Base-by-base conservation (phyloP, 768 basidiomycete genomes). In the Pleurotus eryngii region DNA sequence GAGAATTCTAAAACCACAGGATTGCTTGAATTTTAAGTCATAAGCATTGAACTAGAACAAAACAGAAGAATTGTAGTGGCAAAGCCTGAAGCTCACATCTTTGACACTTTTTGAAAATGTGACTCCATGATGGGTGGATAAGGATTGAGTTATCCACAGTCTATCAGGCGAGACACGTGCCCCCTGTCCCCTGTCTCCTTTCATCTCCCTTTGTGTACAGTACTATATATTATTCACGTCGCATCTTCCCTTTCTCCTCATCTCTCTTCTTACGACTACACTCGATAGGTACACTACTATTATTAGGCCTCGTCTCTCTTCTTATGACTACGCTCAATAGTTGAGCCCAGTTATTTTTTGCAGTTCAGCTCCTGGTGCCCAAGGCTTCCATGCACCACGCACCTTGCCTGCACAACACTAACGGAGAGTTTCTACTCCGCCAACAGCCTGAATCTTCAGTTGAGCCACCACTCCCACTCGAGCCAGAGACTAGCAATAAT, bases 41-140 rank as follows among this genome's bases (percentile, higher is more conserved):
- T n/a, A n/a, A n/a, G n/a, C n/a, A n/a, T n/a, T n/a, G n/a, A n/a
- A n/a, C n/a, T n/a, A n/a, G n/a, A n/a, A n/a, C n/a, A n/a, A n/a
- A n/a, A n/a, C n/a, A n/a, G n/a, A n/a, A n/a, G n/a, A n/a, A n/a
- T n/a, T n/a, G n/a, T n/a, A n/a, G n/a, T n/a, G n/a, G n/a, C n/a
- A n/a, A n/a, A n/a, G n/a, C n/a, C n/a, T n/a, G n/a, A n/a, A n/a
- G n/a, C n/a, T n/a, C n/a, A n/a, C n/a, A n/a, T n/a, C n/a, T n/a
- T n/a, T n/a, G n/a, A n/a, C n/a, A n/a, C n/a, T n/a, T n/a, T n/a
- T n/a, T n/a, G n/a, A n/a, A n/a, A n/a, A n/a, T n/a, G n/a, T n/a
- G n/a, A n/a, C n/a, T n/a, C n/a, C n/a, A n/a, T n/a, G 20, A 20
- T 27, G 27, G 4, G 58, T 76, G 40, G 26, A 35, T 30, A 30